Percentiles rank a stretch among this genome's conserved stretches.
These are phyloP conservation scores for Ichthyophonus hoferi DNA, from an alignment of 208 protist species.

Conservation along the genomic window DNA sequence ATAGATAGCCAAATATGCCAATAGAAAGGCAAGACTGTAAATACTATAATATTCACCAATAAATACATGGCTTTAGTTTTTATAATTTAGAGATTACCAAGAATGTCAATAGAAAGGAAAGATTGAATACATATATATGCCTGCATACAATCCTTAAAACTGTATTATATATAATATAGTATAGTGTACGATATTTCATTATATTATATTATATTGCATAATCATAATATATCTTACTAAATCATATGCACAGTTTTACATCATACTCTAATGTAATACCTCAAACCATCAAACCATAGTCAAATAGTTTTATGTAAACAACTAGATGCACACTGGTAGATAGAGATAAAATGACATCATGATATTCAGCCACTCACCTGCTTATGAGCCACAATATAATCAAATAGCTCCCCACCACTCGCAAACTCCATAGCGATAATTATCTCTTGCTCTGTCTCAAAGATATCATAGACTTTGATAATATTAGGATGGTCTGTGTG, in stretches of 20 bases:
- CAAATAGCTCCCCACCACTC: conserved; percentile 56
- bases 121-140: conserved; percentile 24
- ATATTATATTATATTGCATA: too few relatives aligned
- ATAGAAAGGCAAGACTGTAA: conserved; percentile 48
- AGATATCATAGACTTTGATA: conserved; percentile 35
- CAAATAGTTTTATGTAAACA: too few relatives aligned
- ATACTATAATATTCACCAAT: not conserved
- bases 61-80: conserved; percentile 25
- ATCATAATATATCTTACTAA: too few relatives aligned
- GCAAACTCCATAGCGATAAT: conserved; percentile 58
- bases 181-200: too few relatives aligned
- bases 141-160: too few relatives aligned
- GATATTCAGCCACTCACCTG: not conserved
- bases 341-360: too few relatives aligned
- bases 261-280: too few relatives aligned
- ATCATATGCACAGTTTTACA: too few relatives aligned
- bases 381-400: conserved; percentile 44
- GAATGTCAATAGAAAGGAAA: conserved; percentile 43
- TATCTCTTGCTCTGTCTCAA: conserved; percentile 24
- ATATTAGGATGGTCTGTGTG: conserved; percentile 43
- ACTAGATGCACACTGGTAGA: too few relatives aligned
- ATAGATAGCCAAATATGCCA: conserved; percentile 23
- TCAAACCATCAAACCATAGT: too few relatives aligned
- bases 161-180: too few relatives aligned
- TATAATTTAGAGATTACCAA: conserved; percentile 7